Percentiles rank a stretch among this genome's conserved stretches.
Evolutionary conservation across 2,329 filamentous ascomycete genomes (phyloP).

Genomic region (Pestalotiopsis sp.): DNA sequence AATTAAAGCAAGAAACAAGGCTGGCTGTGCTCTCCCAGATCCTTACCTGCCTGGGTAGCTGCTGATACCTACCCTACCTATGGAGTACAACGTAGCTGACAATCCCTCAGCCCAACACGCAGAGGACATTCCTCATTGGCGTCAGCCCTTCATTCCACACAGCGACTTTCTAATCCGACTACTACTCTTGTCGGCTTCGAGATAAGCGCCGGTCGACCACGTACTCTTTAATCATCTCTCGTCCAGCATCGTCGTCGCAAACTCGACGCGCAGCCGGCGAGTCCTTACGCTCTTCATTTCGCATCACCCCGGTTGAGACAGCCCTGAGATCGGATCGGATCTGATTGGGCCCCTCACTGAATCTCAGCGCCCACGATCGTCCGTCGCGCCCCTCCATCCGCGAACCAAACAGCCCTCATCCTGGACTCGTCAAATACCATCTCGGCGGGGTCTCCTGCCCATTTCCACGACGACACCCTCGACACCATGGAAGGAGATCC

Average conservation of each 20-base stretch:
- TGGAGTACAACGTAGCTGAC: not conserved
- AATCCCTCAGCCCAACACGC: not conserved
- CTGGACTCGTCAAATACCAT: conserved; percentile 55
- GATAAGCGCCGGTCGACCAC: not conserved
- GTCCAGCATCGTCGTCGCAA: not conserved
- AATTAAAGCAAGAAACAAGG: not conserved
- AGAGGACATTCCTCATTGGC: not conserved
- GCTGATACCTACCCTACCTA: too few relatives aligned
- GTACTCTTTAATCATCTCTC: not conserved
- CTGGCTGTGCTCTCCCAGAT: not conserved
- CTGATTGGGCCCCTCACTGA: not conserved
- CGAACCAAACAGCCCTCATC: conserved; percentile 24
- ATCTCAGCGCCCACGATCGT: not conserved
- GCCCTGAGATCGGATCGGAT: not conserved
- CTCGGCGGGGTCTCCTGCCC: conserved; percentile 51
- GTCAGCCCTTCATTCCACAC: not conserved
- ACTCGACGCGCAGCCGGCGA: not conserved
- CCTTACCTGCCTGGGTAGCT: not conserved
- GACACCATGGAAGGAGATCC: conserved; percentile 53
- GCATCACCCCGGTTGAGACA: not conserved
- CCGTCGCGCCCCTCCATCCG: not conserved
- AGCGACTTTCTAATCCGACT: not conserved
- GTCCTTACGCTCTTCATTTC: not conserved
- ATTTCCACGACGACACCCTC: conserved; percentile 56
- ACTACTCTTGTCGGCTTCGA: not conserved